phyloP scores from a whole-genome alignment of 352 stramenopile species.

The Phytopythium delawarense region DNA sequence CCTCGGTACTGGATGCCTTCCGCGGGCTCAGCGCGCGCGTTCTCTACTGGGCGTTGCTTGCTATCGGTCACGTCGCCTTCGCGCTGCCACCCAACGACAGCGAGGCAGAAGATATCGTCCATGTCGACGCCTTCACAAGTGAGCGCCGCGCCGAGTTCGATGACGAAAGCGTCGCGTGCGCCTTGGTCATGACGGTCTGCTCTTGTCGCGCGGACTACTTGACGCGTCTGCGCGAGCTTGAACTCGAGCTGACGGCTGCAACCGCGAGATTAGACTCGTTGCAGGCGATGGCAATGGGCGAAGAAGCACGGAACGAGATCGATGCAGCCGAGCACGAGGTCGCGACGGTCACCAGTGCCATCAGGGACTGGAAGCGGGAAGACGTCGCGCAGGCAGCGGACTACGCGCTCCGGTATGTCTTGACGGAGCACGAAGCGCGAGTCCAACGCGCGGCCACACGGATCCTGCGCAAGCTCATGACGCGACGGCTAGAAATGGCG shows the following conservation, averaged over 20 bases:
- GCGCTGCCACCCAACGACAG: conserved; percentile 11
- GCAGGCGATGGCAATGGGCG: conserved; percentile 43
- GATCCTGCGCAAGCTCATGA: conserved; percentile 42
- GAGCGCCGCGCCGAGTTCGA: conserved; percentile 19
- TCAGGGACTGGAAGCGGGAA: conserved; percentile 33
- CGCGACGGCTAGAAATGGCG: conserved; percentile 31
- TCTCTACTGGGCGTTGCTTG: conserved; percentile 54
- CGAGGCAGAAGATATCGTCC: not conserved
- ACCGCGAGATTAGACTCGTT: conserved; percentile 29
- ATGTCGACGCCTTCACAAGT: not conserved
- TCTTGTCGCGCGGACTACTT: conserved; percentile 41
- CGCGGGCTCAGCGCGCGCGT: conserved; percentile 25
- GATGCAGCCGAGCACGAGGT: conserved; percentile 44
- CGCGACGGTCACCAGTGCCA: conserved; percentile 27
- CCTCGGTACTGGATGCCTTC: conserved; percentile 32
- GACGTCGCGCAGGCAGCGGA: conserved; percentile 52
- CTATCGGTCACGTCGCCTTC: conserved; percentile 53
- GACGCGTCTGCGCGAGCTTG: conserved; percentile 36
- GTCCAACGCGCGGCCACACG: conserved; percentile 45
- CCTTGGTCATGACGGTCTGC: conserved; percentile 41
- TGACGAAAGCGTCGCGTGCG: conserved; percentile 8
- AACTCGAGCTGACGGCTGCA: conserved; percentile 31
- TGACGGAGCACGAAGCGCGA: conserved; percentile 41
- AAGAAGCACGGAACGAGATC: conserved; percentile 70
- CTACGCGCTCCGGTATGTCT: conserved; percentile 58